These are phyloP conservation scores for Wickerhamomyces sp. DNA, from an alignment of 1,139 yeast genomes.

Conservation along the genomic window DNA sequence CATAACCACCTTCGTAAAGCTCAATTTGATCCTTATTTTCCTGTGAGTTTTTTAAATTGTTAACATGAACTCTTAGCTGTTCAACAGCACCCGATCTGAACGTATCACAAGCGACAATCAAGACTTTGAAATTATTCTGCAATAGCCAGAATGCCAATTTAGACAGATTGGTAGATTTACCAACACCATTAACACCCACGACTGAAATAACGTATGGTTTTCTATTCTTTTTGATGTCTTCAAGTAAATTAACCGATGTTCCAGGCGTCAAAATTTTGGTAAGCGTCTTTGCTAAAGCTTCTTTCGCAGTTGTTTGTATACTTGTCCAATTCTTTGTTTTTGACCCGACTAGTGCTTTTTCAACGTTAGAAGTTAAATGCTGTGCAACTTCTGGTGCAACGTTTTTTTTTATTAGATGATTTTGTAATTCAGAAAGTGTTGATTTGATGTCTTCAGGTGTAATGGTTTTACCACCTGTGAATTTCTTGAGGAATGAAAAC, in stretches of 20 bases:
- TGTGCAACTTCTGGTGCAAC: slow-evolving; percentile 57
- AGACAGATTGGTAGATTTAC: slow-evolving; percentile 92
- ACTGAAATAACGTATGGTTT: slow-evolving; percentile 91
- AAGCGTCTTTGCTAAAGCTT: slow-evolving; percentile 68
- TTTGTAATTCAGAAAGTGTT: slow-evolving; percentile 46
- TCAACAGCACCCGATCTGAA: slow-evolving; percentile 98
- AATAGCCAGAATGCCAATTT: slow-evolving; percentile 93
- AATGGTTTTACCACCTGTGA: slow-evolving; percentile 55
- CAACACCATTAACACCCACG: slow-evolving; percentile 98
- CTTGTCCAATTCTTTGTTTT: slow-evolving; percentile 64
- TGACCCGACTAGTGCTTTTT: slow-evolving; percentile 55
- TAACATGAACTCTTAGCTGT: slow-evolving; percentile 90
- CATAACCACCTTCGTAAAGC: slow-evolving; percentile 91
- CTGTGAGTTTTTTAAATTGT: slow-evolving; percentile 63
- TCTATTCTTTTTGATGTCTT: slow-evolving; percentile 61
- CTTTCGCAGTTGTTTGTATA: slow-evolving; percentile 53
- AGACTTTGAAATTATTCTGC: slow-evolving; percentile 80
- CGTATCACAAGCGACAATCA: slow-evolving; percentile 96
- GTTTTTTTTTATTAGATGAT: slow-evolving; percentile 44
- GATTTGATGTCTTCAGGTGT: slow-evolving; percentile 51
- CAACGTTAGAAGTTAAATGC: slow-evolving; percentile 52
- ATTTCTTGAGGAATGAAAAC: slow-evolving; percentile 50
- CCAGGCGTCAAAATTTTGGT: slow-evolving; percentile 87
- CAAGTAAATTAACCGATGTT: slow-evolving; percentile 80
- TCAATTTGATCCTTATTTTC: slow-evolving; percentile 60